Base-by-base conservation (phyloP, 331 rosid genomes). In the Stylosanthes scabra region DNA sequence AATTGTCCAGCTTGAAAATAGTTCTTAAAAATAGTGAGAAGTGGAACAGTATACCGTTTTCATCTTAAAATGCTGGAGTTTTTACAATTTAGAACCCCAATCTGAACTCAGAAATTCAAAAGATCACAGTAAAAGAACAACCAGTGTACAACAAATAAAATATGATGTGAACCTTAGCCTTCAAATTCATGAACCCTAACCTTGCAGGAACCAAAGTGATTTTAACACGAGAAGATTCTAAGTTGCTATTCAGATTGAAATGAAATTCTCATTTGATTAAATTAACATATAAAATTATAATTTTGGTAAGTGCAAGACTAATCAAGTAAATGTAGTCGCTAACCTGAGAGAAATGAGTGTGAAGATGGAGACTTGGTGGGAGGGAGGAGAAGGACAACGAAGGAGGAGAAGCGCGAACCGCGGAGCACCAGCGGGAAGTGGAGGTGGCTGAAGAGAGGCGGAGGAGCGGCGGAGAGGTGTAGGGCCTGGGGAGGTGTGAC, bases 71-170 rank as follows among this genome's bases (percentile, higher is more conserved):
- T 7, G 20, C 37, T n/a, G 9, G 61, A 9, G 16, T 20, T 55
- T 46, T 20, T 54, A 16, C 68, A 45, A 16, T 69, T 34, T 44
- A 72, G 44, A 72, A 13, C 5, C 64, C 58, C 25, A 8, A 67
- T 25, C 31, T 37, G 15, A 61, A 20, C 20, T 44, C 55, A 52
- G 9, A 68, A 61, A 0, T 9, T 52, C 55, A 52, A 6, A 68
- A 61, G 1, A 11, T 52, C 39, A 25, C 9, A 34, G 6, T 9
- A 34, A 27, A 49, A 47, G 14, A 12, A 49, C 15, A 14, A 7
- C 29, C 8, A 2, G 10, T 37, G 42, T 50, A 50, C 56, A 46
- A 9, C 14, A 46, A 12, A 50, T 6, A 7, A 50, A 50, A 50
- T 3, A n/a, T n/a, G 28, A 40, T 0, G 73, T 72, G 50, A n/a